A percentile compares a stretch with the other conserved stretches of the same genome.
Conservation (phyloP, 1,139 yeast species). For the Pichia sp. region DNA sequence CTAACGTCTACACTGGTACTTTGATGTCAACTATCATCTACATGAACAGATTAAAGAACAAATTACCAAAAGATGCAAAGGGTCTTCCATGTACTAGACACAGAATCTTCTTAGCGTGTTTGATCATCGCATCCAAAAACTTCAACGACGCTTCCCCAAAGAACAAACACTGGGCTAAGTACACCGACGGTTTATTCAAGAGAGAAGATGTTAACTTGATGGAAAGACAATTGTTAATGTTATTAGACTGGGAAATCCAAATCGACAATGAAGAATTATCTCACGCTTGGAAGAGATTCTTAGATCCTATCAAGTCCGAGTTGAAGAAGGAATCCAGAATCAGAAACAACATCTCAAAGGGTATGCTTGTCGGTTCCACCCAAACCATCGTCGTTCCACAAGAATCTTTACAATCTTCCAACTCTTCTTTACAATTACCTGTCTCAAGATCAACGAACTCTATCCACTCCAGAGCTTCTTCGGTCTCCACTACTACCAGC, state of each 20-base stretch:
- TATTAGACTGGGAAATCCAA: slow-evolving; percentile 68
- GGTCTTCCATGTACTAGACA: slow-evolving; percentile 80
- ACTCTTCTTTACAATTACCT: neutral
- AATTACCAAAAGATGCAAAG: slow-evolving; percentile 66
- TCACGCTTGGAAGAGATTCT: slow-evolving; percentile 46
- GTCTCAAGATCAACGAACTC: slow-evolving; percentile 13
- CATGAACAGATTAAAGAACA: slow-evolving; percentile 56
- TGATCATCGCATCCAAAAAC: slow-evolving; percentile 68
- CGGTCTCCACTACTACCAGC: slow-evolving; percentile 26
- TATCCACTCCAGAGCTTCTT: slow-evolving; percentile 29
- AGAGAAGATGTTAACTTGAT: slow-evolving; percentile 70
- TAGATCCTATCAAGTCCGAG: slow-evolving; percentile 63
- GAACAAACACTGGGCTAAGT: slow-evolving; percentile 74
- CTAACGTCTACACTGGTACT: slow-evolving; percentile 77
- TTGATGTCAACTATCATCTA: slow-evolving; percentile 70
- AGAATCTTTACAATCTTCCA: neutral
- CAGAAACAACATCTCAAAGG: slow-evolving; percentile 29
- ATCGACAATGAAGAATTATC: slow-evolving; percentile 55
- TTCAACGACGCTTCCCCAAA: slow-evolving; percentile 79
- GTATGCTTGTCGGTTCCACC: slow-evolving; percentile 29
- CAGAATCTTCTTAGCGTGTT: slow-evolving; percentile 69
- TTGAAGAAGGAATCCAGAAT: slow-evolving; percentile 39
- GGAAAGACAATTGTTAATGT: slow-evolving; percentile 72
- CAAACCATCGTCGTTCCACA: slow-evolving; percentile 27
- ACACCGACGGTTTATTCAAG: slow-evolving; percentile 70